Base-by-base conservation (phyloP, 441 rosid species). In the Erodium chrysanthum region DNA sequence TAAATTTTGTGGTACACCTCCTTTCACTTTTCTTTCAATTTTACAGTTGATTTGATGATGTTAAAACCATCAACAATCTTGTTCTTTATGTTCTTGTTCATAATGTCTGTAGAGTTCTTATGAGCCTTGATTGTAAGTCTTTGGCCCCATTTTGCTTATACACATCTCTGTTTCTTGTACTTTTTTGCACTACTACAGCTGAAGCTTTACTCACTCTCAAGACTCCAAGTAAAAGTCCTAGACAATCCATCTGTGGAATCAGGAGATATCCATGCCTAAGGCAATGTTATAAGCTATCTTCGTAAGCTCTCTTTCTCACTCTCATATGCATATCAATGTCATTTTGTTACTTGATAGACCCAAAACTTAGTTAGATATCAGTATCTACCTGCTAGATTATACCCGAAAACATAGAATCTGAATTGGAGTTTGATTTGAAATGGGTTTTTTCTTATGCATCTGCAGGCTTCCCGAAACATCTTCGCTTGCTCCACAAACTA, bases 131-230 rank as follows among this genome's bases (percentile, higher is more conserved):
- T 2, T 14, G 6, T 3, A 25, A 25, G 4, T 15, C 10, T 15
- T 52, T 17, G 59, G 1, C 40, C 61, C 61, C 2, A 9, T 54
- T 20, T 18, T 18, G 61, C 61, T 54, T 54, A 18, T 54, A 54
- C 40, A 35, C 40, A 6, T 7, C 70, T 73, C 20, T 50, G 5
- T 17, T 27, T 37, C n/a, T 44, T 56, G 4, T 64, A 5, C 68
- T 71, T 71, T 20, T 31, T 69, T 44, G 25, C 14, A 3, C 52
- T 64, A 29, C 72, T 64, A 29, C 72, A 80, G 84, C 74, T 77
- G 81, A 80, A 73, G 77, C 74, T 70, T 66, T 77, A 31, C 72
- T 70, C 54, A 78, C 68, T 66, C 65, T 71, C 75, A 71, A 73
- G 72, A 75, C 65, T 75, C 56, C 74, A 35, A 65, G 44, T 64